Base-by-base conservation (phyloP, 1,284 basidiomycete species). In the Neonothopanus nambi region DNA sequence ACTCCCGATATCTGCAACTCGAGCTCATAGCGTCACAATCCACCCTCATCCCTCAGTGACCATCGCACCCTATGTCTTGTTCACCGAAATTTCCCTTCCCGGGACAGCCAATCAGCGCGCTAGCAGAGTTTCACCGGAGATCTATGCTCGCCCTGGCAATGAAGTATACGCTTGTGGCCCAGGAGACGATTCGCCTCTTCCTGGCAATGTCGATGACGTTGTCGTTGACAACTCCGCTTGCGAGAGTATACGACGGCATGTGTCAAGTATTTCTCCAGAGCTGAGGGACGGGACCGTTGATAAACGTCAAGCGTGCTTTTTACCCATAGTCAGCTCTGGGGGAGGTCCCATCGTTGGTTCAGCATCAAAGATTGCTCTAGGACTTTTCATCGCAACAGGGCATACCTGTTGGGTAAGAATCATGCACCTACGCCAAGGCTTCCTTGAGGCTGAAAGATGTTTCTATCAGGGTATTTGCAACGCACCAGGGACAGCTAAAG, bases 81-180 rank as follows among this genome's bases (percentile, higher is more conserved):
- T 87, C 69, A 84, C 85, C 24, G 81, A 84, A 61, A 84, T 87
- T 51, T 49, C 63, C 17, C 61, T 78, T 11, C 11, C 49, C 55
- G 15, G 59, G 58, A 13, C 42, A 12, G 17, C 53, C 21, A 53
- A 55, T 23, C 54, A 45, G 23, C 51, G 51, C 18, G 45, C 43
- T 3, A 36, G 37, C 9, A 53, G 20, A 5, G 77, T 72, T 15
- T 75, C 74, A 7, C 85, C 87, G 12, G 87, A 89, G 64, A 85
- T 89, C 37, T 89, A 89, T 62, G 80, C 86, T 2, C 82, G 87
- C 1, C 85, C 85, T 18, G 76, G 79, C 47, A 78, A 81, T 61
- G 83, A 87, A 63, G 79, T 88, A 11, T 89, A 89, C 60, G 82
- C 80, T 9, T 89, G 87, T 63, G 84, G 85, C 0, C 78, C 83